These are phyloP conservation scores for Phytopythium boreale DNA, from an alignment of 352 stramenopile species.

Conservation along the genomic window DNA sequence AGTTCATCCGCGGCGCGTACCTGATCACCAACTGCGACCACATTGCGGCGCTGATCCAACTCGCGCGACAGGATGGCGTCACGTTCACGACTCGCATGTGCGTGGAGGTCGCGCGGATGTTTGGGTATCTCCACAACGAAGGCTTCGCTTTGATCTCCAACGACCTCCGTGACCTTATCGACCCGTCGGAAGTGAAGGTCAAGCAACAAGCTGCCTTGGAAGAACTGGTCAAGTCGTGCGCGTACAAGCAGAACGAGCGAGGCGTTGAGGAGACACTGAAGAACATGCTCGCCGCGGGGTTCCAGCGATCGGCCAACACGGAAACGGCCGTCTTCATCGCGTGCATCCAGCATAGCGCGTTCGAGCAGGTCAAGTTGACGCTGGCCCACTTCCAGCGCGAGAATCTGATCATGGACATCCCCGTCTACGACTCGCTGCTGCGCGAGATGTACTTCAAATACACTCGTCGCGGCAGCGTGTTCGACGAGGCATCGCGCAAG, in stretches of 20 bases:
- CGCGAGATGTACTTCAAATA: conserved; percentile 82
- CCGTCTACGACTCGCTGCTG: conserved; percentile 67
- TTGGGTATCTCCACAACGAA: conserved; percentile 45
- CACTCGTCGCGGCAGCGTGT: conserved; percentile 46
- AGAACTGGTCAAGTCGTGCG: conserved; percentile 67
- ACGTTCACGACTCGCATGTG: conserved; percentile 63
- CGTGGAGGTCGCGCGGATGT: conserved; percentile 62
- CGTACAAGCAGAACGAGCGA: conserved; percentile 55
- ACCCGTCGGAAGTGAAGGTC: conserved; percentile 5
- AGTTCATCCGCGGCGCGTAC: conserved; percentile 70
- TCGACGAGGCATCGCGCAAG: conserved; percentile 59
- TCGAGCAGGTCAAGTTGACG: conserved; percentile 30
- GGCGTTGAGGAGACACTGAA: conserved; percentile 52
- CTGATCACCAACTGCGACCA: conserved; percentile 59
- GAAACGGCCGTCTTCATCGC: conserved; percentile 65
- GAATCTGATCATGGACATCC: conserved; percentile 42
- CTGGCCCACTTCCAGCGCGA: conserved; percentile 48
- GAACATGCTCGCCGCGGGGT: conserved; percentile 36
- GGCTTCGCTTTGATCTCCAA: conserved; percentile 49
- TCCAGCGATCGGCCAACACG: conserved; percentile 45
- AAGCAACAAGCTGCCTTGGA: conserved; percentile 53
- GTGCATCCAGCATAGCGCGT: conserved; percentile 45
- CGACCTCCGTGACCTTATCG: conserved; percentile 20
- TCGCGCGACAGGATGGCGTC: conserved; percentile 46
- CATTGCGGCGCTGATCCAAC: conserved; percentile 45